Base-by-base conservation (phyloP, 352 stramenopile species). In the Globisporangium nodosum region DNA sequence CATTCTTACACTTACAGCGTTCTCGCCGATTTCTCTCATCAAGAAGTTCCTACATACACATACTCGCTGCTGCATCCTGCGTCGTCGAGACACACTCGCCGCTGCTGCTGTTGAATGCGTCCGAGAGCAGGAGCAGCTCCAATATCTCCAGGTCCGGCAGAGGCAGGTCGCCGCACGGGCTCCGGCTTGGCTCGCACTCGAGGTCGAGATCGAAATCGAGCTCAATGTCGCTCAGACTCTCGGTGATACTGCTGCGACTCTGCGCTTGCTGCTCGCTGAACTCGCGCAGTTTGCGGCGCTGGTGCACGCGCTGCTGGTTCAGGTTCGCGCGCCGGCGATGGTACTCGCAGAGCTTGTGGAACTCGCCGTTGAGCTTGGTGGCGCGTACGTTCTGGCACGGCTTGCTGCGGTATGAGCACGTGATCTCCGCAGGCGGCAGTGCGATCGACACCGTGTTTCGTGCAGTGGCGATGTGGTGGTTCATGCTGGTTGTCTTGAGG, bases 341-440 rank as follows among this genome's bases (percentile, higher is more conserved):
- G 21, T 69, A 68, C 30, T 74, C 61, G 42, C 72, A 78, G 24
- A 81, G 66, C 52, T 73, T 74, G 57, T 81, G 72, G 35, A 58
- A 60, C n/a, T 77, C 70, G 13, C 72, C 72, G 43, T 78, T 81
- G 39, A 74, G 45, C 54, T 81, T 81, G 57, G 62, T 65, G 13
- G 72, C 69, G 50, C 72, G 69, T 5, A 63, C 45, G 33, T 70
- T 71, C 24, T 49, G 40, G 56, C 72, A 81, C 7, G 58, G 58
- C 53, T 77, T 77, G 60, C 66, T 71, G 39, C 58, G 64, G 56
- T 78, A 78, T 5, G 57, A 61, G 48, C 70, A 78, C 52, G 43
- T 48, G 42, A 12, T 48, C 3, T 57, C 27, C 37, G 37, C 37
- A 15, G 35, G 35, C 35, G 35, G 1, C 5, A 12, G 42, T 4